Evolutionary conservation across 164 flowering plant genomes (phyloP).

Genomic region (Stephania cephalantha): DNA sequence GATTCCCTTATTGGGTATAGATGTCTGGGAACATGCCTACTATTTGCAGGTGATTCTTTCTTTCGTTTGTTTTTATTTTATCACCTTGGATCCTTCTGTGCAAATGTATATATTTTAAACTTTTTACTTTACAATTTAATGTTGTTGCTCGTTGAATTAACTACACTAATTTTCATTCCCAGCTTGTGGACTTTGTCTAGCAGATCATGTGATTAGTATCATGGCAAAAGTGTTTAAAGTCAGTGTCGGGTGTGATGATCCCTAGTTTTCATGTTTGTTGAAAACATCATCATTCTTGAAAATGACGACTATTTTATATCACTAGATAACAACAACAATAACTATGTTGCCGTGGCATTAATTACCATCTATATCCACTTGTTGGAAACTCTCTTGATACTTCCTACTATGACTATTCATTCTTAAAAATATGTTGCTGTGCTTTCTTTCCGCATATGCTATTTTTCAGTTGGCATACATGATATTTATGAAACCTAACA

Average conservation of each 20-base stretch:
- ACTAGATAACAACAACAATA: too few species aligned
- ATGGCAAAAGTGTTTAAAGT: background rate
- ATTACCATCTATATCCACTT: background rate
- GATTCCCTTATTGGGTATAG: conserved; percentile 91
- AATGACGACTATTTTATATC: too few species aligned
- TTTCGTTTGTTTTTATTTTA: background rate
- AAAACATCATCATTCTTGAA: background rate
- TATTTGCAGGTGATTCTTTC: conserved; percentile 68
- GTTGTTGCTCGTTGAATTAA: background rate
- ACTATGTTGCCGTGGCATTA: background rate
- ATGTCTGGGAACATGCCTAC: conserved; percentile 99
- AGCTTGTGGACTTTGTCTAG: background rate
- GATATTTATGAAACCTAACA: too few species aligned
- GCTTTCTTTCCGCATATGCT: background rate
- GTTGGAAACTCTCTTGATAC: background rate
- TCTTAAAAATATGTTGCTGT: background rate
- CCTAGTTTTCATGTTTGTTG: background rate
- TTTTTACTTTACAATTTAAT: background rate
- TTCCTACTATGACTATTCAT: background rate
- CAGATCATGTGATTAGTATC: background rate
- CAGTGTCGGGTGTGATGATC: background rate
- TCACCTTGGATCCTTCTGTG: too few species aligned
- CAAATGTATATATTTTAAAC: background rate
- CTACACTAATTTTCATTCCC: background rate
- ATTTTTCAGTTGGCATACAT: background rate